These are phyloP conservation scores for Scutellaria galericulata DNA, from an alignment of 257 asterid species.

Conservation along the genomic window DNA sequence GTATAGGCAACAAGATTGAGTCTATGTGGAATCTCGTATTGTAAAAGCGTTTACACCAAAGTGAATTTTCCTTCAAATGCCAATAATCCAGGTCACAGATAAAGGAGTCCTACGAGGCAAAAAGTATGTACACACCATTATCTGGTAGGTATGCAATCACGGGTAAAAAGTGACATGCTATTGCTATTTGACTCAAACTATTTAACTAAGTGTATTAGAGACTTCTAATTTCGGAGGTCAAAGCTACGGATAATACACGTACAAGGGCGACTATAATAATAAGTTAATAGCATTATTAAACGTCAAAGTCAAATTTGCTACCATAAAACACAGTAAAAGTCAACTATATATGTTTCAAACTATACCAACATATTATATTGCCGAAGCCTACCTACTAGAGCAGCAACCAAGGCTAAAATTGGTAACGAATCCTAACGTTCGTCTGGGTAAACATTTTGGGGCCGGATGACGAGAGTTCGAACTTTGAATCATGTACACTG, in stretches of 20 bases:
- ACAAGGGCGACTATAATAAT: neutral
- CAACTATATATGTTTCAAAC: too few relatives aligned
- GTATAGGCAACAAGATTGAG: too few relatives aligned
- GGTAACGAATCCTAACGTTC: too few relatives aligned
- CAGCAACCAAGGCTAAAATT: too few relatives aligned
- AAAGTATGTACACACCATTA: neutral
- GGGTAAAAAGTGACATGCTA: neutral
- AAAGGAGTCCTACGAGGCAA: neutral
- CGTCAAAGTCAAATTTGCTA: neutral
- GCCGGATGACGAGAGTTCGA: too few relatives aligned
- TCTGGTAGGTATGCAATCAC: neutral
- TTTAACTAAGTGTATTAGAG: neutral
- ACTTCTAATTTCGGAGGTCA: neutral
- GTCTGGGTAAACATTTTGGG: too few relatives aligned
- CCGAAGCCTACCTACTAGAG: too few relatives aligned
- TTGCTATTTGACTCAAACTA: neutral
- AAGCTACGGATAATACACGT: conserved; percentile 25
- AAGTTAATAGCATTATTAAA: neutral
- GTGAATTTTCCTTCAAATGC: too few relatives aligned
- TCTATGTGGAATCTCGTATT: too few relatives aligned
- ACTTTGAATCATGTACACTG: too few relatives aligned
- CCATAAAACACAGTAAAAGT: neutral
- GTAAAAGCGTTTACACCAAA: too few relatives aligned
- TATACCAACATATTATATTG: too few relatives aligned
- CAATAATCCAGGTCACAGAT: neutral